A percentile compares a stretch with the other conserved stretches of the same genome.
Conservation (phyloP, 495 filamentous ascomycete species). For the Aspergillus egyptiacus region DNA sequence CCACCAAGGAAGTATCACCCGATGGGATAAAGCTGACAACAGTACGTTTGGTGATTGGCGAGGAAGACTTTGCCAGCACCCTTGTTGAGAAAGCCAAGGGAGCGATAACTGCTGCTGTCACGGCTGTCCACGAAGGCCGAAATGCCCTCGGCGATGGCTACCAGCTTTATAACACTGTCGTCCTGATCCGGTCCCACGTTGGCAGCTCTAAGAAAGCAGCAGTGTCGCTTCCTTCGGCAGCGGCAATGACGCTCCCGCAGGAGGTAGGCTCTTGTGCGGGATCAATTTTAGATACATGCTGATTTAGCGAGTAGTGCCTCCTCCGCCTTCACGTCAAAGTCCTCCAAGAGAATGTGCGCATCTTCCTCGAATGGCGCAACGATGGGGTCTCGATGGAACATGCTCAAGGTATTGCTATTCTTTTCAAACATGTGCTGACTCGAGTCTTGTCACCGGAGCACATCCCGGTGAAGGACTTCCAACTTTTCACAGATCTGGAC, state of each 20-base stretch:
- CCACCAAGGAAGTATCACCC: not conserved
- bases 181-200: constrained; percentile 1
- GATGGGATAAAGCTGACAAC: not conserved
- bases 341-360: not conserved
- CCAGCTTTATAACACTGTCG: not conserved
- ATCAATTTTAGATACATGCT: not conserved
- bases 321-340: constrained; percentile 1
- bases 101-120: not conserved
- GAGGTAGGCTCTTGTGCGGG: not conserved
- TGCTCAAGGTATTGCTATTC: not conserved
- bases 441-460: not conserved
- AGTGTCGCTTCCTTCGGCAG: not conserved
- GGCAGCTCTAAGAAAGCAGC: not conserved
- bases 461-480: not conserved
- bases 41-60: not conserved
- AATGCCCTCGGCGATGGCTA: not conserved
- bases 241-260: not conserved
- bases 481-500: not conserved
- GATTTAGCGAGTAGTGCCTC: not conserved
- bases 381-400: not conserved
- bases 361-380: not conserved
- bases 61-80: not conserved
- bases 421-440: not conserved
- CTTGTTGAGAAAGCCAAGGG: constrained; percentile 1
- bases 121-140: not conserved